Evolutionary conservation across 257 asterid genomes (phyloP).

Genomic region (Rubia yunnanensis): DNA sequence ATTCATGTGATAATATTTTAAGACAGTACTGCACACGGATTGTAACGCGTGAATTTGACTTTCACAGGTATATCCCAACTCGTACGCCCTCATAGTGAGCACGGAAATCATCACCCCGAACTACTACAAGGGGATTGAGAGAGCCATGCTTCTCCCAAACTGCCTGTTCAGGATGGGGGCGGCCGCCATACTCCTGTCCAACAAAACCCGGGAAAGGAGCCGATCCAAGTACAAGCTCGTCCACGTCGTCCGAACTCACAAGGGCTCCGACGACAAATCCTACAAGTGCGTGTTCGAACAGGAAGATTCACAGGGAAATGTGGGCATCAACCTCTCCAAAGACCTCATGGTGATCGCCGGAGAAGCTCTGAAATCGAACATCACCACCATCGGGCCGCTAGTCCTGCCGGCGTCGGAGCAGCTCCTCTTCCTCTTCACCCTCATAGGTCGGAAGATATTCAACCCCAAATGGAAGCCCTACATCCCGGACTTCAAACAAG

Average conservation of each 20-base stretch:
- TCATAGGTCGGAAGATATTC: slow-evolving; percentile 67
- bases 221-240: slow-evolving; percentile 60
- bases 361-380: slow-evolving; percentile 75
- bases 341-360: slow-evolving; percentile 88
- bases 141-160: slow-evolving; percentile 89
- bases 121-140: slow-evolving; percentile 66
- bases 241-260: slow-evolving; percentile 84
- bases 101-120: slow-evolving; percentile 80
- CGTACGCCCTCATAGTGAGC: slow-evolving; percentile 53
- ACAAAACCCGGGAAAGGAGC: slow-evolving; percentile 44
- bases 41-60: not conserved
- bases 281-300: slow-evolving; percentile 65
- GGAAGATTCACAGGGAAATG: slow-evolving; percentile 70
- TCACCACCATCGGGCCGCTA: slow-evolving; percentile 73
- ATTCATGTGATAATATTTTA: too few relatives aligned
- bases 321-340: slow-evolving; percentile 67
- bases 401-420: slow-evolving; percentile 87
- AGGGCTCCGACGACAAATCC: slow-evolving; percentile 80
- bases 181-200: slow-evolving; percentile 68
- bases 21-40: too few relatives aligned
- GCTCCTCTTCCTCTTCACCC: slow-evolving; percentile 61
- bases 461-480: slow-evolving; percentile 84
- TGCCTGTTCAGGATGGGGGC: slow-evolving; percentile 82
- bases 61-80: slow-evolving; percentile 40
- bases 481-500: slow-evolving; percentile 76